These are phyloP conservation scores for Fusarium lyarnte DNA, from an alignment of 2,329 filamentous ascomycete genomes.

Conservation along the genomic window DNA sequence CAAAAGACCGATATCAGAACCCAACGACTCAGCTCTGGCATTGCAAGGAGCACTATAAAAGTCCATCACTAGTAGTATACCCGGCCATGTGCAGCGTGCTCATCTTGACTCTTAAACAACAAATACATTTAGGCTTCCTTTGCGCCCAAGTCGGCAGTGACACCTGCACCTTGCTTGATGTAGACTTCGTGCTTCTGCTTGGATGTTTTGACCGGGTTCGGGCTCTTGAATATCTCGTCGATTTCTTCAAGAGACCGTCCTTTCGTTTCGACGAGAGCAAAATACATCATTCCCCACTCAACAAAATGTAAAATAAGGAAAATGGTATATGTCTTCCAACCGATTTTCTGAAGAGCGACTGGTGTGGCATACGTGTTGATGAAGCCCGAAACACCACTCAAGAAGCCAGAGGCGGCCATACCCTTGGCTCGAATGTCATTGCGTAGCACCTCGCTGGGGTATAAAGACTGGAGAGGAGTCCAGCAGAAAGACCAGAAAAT, in stretches of 20 bases:
- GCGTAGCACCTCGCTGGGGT: not conserved
- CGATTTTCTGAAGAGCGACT: not conserved
- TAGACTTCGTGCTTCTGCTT: not conserved
- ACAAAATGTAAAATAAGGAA: not conserved
- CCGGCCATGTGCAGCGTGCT: no score
- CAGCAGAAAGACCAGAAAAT: constrained; percentile 2
- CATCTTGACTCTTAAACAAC: not conserved
- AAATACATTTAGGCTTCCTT: not conserved
- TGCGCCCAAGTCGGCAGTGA: not conserved
- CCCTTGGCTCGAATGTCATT: constrained; percentile 4
- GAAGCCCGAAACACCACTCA: not conserved
- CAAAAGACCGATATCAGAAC: not conserved
- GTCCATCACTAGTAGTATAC: not conserved
- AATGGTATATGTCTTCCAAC: constrained; percentile 1
- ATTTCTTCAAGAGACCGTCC: constrained; percentile 1
- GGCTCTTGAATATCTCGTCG: not conserved
- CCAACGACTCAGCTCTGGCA: not conserved
- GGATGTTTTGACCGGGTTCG: not conserved
- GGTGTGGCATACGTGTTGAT: constrained; percentile 6
- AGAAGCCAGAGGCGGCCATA: not conserved
- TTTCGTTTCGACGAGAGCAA: not conserved
- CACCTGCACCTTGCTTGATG: not conserved
- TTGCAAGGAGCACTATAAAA: not conserved
- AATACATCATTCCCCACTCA: not conserved
- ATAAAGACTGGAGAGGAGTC: not conserved